Base-by-base conservation (phyloP, 805 yeast species). In the Schwanniomyces sp. region DNA sequence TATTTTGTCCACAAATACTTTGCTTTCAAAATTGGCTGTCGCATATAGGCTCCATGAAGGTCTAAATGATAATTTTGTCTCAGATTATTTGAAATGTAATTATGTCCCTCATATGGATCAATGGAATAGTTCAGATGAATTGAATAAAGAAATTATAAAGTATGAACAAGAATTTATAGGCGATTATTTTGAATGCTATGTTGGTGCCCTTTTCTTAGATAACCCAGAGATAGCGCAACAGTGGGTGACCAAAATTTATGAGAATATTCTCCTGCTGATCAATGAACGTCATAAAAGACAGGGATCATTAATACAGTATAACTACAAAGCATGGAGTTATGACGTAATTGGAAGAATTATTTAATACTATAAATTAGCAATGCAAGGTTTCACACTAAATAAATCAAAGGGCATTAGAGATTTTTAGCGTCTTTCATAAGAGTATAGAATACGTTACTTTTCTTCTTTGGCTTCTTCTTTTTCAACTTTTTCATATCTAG, bases 101-200 rank as follows among this genome's bases (percentile, higher is more conserved):
- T 71, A 67, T 46, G 61, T 70, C 7, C 65, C 72, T 7, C 50
- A 53, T 44, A 50, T 61, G 36, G 43, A 47, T 16, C 41, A 44
- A 2, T 58, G 62, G 49, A 44, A 54, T 34, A 9, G 25, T 2
- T 28, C 51, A 17, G 43, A 46, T 29, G n/a, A 36, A 32, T 50
- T 52, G 28, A 52, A 43, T n/a, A 51, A 51, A 2, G 57, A 56
- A 24, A 50, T 52, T 1, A 49, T 59, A 28, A 50, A 59, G 30
- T 70, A 69, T 49, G 75, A 72, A 52, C 74, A 70, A 45, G 76
- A 72, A 47, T 69, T 70, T 49, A 57, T 71, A 29, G 76, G 70
- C 1, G 76, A 72, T 48, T 72, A 65, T 52, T 72, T 72, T 48
- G 76, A 72, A 50, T 67, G 66, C 43, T 72, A 72, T 41, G 67